Evolutionary conservation across 306 rosid species (phyloP), one percentile per base, ranked within the genome.

Genomic region (Castanea mollissima): DNA sequence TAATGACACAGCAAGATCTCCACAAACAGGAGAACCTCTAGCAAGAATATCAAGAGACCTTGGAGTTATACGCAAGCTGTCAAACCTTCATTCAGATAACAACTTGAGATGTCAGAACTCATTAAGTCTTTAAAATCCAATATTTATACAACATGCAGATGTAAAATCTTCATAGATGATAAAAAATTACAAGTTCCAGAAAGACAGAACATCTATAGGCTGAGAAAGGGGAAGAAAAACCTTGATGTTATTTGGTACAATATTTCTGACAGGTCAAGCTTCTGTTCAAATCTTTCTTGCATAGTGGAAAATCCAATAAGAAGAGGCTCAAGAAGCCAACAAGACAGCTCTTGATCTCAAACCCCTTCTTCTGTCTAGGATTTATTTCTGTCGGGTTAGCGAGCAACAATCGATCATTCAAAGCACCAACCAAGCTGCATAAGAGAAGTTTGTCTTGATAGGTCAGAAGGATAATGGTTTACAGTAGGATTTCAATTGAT

Each of bases 271-370:
- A 96, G 84, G 86, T 96, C 98, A 46, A 96, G 94, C 90, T 96
- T 96, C 92, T 93, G 99, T 88, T 90, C 88, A 79, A 93, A 96
- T 83, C 87, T 83, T 85, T 90, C 94, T 83, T 93, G 99, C 99
- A 96, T 96, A 59, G 99, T 91, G 76, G 94, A 83, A 89, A 96
- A 96, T 85, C 99, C 99, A 78, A 93, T 90, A 73, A 96, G 97
- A 90, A 96, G 96, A 70, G 99, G 98, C 82, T 96, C 99, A 71
- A 96, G 99, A 80, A 96, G 96, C 84, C 99, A 85, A 96, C 92
- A 74, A 93, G 99, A 82, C 99, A 96, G 77, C 98, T 91, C 89
- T 91, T 96, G 84, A 96, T 76, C 87, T 93, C 99, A 81, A 93
- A 79, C 51, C 88, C 89, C 88, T 88, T 93, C 87, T 86, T 96